Base-by-base conservation (phyloP, 1,284 basidiomycete species). In the Pterulicium gracile region DNA sequence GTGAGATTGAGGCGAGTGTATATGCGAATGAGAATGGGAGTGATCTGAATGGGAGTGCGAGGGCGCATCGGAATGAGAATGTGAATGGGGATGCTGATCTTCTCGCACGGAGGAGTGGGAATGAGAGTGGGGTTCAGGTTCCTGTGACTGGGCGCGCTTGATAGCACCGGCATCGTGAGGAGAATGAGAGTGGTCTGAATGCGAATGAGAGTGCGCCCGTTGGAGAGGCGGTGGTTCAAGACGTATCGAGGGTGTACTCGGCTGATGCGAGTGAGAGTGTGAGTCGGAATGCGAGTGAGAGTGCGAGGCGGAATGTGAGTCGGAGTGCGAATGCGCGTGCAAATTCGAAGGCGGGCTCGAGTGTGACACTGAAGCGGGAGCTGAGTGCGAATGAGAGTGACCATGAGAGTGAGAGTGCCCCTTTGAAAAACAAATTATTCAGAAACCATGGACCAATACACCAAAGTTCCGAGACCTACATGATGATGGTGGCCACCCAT, bases 401-500 rank as follows among this genome's bases (percentile, higher is more conserved):
- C 64, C 66, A 62, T 77, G 68, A 0, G 68, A 68, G 47, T 78
- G 74, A 15, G 71, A 76, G 59, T 81, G 79, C 3, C 77, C 74
- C 73, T 75, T 46, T 23, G 45, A 4, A 44, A 45, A 19, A 34
- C n/a, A 20, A n/a, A n/a, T n/a, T n/a, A 47, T 39, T 50, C 44
- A 52, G 43, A 41, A 19, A 43, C 36, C 4, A 5, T 45, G 17
- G 4, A 22, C 17, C 32, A 36, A 39, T 34, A 18, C 41, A 24
- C 13, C 44, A 21, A 20, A 43, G 43, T 14, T 44, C 43, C 40
- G 10, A 43, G 27, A 69, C 74, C 32, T 61, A 85, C 80, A 66
- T 91, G 88, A 62, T 92, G 88, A 60, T 90, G 88, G 63, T 93
- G 90, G 2, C 90, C 90, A 4, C 96, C 96, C 72, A 96, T 99